Evolutionary conservation across 179 eudicot genomes (phyloP), one percentile per base, ranked within the genome.

Genomic region (Gypsophila paniculata): DNA sequence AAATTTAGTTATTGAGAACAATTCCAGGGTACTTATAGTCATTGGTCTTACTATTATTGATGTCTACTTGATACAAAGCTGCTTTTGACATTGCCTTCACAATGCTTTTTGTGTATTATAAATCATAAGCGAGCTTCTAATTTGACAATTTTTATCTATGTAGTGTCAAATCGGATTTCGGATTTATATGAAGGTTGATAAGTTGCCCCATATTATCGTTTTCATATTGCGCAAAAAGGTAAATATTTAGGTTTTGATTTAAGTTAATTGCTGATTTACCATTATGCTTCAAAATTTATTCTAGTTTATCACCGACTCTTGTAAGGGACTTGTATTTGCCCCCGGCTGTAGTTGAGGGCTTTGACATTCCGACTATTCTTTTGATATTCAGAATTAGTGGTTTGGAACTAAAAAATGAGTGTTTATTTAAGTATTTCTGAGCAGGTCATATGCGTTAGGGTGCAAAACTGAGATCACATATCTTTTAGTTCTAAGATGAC

Each of bases 381-480:
- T 46, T 42, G 46, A 42, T 42, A 42, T 42, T 42, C 52, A 46
- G 17, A 8, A 39, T 34, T 34, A 48, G 72, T 32, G 57, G 71
- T 36, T 22, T 9, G 55, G 17, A 51, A 52, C 18, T 69, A 12
- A 63, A 11, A 11, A 57, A 32, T 29, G 55, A 60, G 55, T 54
- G 32, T 23, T 65, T 49, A 32, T 18, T 49, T 26, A 62, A 23
- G 62, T 36, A 13, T 4, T 11, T 9, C 53, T 58, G 14, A 9
- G 13, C 5, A 53, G 53, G 19, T 61, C 46, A 32, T 48, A 54
- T 71, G 72, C 65, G 38, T 21, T 11, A 34, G 69, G 13, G 53
- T 68, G 76, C 51, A 61, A 67, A 25, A 63, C 51, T 49, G 38
- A 67, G 59, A 77, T 48, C n/a, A 72, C 65, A 29, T 38, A 64